Conservation (phyloP, 2,329 filamentous ascomycete genomes). For the Hypoxylon sp. region DNA sequence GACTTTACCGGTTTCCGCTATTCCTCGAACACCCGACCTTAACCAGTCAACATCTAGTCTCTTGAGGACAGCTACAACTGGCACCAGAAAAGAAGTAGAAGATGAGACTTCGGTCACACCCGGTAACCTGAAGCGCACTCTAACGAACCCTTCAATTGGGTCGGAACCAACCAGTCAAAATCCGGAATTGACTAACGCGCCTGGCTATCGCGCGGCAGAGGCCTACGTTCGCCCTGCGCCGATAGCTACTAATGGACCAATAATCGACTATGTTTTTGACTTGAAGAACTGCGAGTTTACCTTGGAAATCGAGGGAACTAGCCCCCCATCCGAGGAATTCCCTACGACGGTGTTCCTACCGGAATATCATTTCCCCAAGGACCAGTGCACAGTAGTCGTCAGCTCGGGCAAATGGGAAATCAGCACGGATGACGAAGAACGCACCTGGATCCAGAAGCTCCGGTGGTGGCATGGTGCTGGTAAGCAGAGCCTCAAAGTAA, state of each 20-base stretch:
- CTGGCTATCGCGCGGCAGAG: conserved; percentile 89
- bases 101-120: conserved; percentile 75
- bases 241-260: conserved; percentile 77
- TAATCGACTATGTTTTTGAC: conserved; percentile 83
- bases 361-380: conserved; percentile 89
- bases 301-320: conserved; percentile 74
- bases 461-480: conserved; percentile 95
- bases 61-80: conserved; percentile 54
- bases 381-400: conserved; percentile 77
- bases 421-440: conserved; percentile 76
- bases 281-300: conserved; percentile 82
- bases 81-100: conserved; percentile 57
- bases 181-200: conserved; percentile 70
- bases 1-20: conserved; percentile 64
- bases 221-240: conserved; percentile 91
- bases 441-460: conserved; percentile 78
- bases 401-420: conserved; percentile 93
- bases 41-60: conserved; percentile 64
- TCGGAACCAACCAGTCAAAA: conserved; percentile 65
- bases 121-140: conserved; percentile 77
- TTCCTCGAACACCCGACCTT: conserved; percentile 58
- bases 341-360: conserved; percentile 90
- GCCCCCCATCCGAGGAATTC: conserved; percentile 68
- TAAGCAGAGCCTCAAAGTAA: conserved; percentile 82
- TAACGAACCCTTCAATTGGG: conserved; percentile 76